These are phyloP conservation scores for Zea mays DNA, from an alignment of 176 grass and related monocot genomes.

Conservation along the genomic window Zm-B73-REFERENCE-NAM-5.0 NC_050103.1:49454001-49454500, in stretches of 20 bases:
- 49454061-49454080: background rate
- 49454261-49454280: background rate
- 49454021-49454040: background rate
- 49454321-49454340: background rate
- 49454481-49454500: background rate
- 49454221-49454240: background rate
- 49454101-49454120: slow-evolving; percentile 5
- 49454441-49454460: background rate
- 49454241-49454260: background rate
- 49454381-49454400: background rate
- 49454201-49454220: background rate
- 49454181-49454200: background rate
- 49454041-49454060: slow-evolving; percentile 6
- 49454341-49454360: slow-evolving; percentile 4
- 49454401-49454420: background rate
- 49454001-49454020: background rate
- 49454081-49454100: background rate
- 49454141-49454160: background rate
- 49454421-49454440: background rate
- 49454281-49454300: background rate
- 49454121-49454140: slow-evolving; percentile 8
- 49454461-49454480: background rate
- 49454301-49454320: background rate
- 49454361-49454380: background rate
- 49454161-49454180: slow-evolving; percentile 4